Conservation (phyloP, 257 asterid genomes). For the Jacaranda copaia region DNA sequence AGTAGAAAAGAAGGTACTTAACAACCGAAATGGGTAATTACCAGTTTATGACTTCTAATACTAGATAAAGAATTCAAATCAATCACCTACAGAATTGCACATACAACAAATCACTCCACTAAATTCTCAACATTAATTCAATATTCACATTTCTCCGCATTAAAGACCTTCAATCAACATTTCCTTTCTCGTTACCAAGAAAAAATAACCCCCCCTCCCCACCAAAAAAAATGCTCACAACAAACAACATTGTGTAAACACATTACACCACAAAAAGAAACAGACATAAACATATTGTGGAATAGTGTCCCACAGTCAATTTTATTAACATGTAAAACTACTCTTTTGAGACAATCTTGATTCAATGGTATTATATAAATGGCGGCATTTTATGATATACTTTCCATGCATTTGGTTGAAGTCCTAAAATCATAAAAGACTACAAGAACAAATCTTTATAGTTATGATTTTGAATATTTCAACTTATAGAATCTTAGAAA, state of each 20-base stretch:
- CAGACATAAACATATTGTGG: too few relatives aligned
- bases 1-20: background rate
- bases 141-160: background rate
- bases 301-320: too few relatives aligned
- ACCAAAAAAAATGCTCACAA: background rate
- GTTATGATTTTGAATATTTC: too few relatives aligned
- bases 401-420: too few relatives aligned
- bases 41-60: background rate
- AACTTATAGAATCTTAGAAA: too few relatives aligned
- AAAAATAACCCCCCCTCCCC: background rate
- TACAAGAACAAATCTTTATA: too few relatives aligned
- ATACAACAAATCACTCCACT: background rate
- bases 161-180: background rate
- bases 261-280: background rate
- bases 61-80: background rate
- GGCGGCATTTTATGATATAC: too few relatives aligned
- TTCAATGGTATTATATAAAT: too few relatives aligned
- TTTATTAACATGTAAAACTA: too few relatives aligned
- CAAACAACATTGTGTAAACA: background rate
- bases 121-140: background rate
- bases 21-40: background rate
- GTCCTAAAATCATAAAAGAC: too few relatives aligned
- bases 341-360: too few relatives aligned
- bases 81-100: background rate
- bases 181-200: background rate